phyloP scores from a whole-genome alignment of 176 grass and related monocot species.

The Carex cristatella region DNA sequence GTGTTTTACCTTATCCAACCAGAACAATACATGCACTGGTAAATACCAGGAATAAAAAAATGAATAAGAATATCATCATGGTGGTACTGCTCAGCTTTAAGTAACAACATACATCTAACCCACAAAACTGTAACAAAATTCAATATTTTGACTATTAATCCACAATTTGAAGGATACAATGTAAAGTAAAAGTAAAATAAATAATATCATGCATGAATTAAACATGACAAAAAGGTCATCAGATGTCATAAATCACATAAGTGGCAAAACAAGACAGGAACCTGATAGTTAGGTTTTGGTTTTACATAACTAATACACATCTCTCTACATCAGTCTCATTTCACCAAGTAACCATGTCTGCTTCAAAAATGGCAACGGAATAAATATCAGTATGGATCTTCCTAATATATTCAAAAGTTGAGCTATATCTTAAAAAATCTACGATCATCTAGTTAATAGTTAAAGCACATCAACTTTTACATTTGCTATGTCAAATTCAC shows the following conservation, averaged over 20 bases:
- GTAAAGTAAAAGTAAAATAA: background rate
- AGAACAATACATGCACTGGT: background rate
- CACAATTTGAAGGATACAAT: background rate
- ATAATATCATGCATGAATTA: background rate
- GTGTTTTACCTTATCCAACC: background rate
- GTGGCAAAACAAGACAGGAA: constrained; percentile 4
- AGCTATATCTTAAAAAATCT: background rate
- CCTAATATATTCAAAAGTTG: background rate
- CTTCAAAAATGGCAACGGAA: background rate
- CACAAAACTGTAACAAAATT: background rate
- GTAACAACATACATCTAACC: background rate
- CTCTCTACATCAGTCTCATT: constrained; percentile 13
- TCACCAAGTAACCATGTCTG: background rate
- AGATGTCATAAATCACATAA: background rate
- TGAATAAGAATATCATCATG: background rate
- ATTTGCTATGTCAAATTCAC: background rate
- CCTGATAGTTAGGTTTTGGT: constrained; percentile 25
- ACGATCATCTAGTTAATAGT: background rate
- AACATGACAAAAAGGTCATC: background rate
- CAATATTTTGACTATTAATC: background rate
- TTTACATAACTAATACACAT: constrained; percentile 13
- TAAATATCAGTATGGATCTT: background rate
- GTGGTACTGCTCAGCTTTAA: background rate
- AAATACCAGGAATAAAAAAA: background rate
- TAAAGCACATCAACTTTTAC: background rate